Evolutionary conservation across 1,284 basidiomycete genomes (phyloP).

Genomic region (Agroathelia rolfsii): DNA sequence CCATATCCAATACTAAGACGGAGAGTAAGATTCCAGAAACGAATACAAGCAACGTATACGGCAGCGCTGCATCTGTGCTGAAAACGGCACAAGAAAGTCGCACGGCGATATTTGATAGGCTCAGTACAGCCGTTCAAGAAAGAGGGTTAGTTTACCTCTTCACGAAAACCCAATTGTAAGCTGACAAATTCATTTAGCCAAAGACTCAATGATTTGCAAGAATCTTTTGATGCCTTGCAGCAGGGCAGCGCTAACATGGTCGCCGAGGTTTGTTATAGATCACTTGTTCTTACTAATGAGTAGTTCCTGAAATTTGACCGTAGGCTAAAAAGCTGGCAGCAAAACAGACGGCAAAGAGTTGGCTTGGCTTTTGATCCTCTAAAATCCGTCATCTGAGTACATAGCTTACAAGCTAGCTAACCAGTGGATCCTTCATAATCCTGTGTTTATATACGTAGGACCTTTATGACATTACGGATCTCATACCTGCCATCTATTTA

Average conservation of each 20-base stretch:
- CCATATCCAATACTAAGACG: conserved; percentile 6
- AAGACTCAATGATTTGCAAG: conserved; percentile 48
- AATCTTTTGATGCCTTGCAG: conserved; percentile 50
- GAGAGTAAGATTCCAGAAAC: conserved; percentile 17
- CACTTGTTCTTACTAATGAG: background rate
- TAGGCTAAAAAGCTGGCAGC: conserved; percentile 54
- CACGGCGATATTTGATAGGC: conserved; percentile 33
- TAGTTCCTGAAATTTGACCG: conserved; percentile 6
- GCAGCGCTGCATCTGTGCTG: conserved; percentile 20
- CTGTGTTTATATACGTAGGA: too few relatives aligned
- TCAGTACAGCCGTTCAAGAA: conserved; percentile 49
- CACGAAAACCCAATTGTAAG: background rate
- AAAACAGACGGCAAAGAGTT: conserved; percentile 49
- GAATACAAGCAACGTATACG: conserved; percentile 6
- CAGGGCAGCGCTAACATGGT: conserved; percentile 58
- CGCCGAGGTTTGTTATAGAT: conserved; percentile 34
- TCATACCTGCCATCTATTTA: too few relatives aligned
- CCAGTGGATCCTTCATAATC: too few relatives aligned
- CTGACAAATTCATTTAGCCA: conserved; percentile 28
- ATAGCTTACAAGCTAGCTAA: too few relatives aligned
- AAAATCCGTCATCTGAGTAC: conserved; percentile 9
- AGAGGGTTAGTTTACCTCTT: conserved; percentile 37
- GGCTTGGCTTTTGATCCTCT: conserved; percentile 44
- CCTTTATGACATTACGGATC: too few relatives aligned
- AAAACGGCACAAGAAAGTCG: conserved; percentile 30